Evolutionary conservation across 148 eudicot genomes (phyloP), one percentile per base, ranked within the genome.

Genomic region (Drosera capensis): DNA sequence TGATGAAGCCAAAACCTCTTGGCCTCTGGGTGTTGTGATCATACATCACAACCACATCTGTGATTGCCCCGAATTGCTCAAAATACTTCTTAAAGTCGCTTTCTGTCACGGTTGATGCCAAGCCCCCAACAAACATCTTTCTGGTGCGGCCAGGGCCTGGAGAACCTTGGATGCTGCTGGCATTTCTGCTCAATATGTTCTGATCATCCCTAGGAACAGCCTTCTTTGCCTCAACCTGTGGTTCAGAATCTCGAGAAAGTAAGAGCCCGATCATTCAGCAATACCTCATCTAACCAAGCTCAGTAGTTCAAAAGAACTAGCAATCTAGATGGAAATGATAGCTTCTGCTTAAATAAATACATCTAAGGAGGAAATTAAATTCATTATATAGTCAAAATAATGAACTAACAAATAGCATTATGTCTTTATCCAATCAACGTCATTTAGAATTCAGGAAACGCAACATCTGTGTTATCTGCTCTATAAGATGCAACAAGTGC

Each of bases 171-270:
- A 56, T 46, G 50, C 80, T 74, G 26, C 75, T 55, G 37, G 63
- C 71, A 54, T 48, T 68, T 63, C 78, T 71, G 60, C 58, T 70
- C 46, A 58, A 29, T 47, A 57, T 63, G 52, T 58, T 64, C 13
- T 74, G 75, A 54, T 79, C 86, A 40, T 79, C 86, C 42, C 78
- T 71, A 3, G 86, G 81, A 60, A 79, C 75, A 48, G 86, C 86
- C 58, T 58, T 79, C 56, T 79, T 79, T 25, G 81, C 86, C 61
- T 79, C 86, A 37, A 79, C 86, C 81, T 79, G 52, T 43, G 48
- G 28, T 49, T 14, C 22, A 43, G 22, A 43, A 43, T 5, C 14
- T 20, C 25, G 22, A 19, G 22, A 3, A 23, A 43, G 17, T 43
- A 42, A 42, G 20, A 21, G 12, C n/a, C 20, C 43, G 23, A 11